These are phyloP conservation scores for Botryobasidium botryosum DNA, from an alignment of 768 basidiomycete species.

Conservation along the genomic window DNA sequence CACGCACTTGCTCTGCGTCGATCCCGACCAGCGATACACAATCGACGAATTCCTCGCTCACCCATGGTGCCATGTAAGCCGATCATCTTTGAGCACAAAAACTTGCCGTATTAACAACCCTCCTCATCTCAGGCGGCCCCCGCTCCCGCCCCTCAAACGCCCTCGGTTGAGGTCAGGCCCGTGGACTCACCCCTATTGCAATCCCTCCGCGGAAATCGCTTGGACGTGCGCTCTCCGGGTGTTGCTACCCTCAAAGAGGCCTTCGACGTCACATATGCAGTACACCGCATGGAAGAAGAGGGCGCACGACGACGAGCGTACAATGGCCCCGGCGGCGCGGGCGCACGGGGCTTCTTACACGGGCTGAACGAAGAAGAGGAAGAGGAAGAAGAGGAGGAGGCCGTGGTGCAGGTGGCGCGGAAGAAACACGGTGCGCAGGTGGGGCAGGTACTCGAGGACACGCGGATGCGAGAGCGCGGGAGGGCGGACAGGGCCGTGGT, in stretches of 20 bases:
- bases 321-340: conserved; percentile 62
- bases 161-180: conserved; percentile 24
- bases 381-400: conserved; percentile 34
- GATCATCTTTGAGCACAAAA: not conserved
- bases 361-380: conserved; percentile 94
- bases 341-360: conserved; percentile 55
- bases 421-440: conserved; percentile 25
- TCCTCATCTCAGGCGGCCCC: conserved; percentile 47
- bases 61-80: conserved; percentile 66
- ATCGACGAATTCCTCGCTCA: conserved; percentile 96
- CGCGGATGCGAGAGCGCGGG: conserved; percentile 18
- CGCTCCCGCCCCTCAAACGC: conserved; percentile 35
- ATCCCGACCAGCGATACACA: conserved; percentile 88
- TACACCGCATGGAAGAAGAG: conserved; percentile 99
- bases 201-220: conserved; percentile 51
- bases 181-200: conserved; percentile 86
- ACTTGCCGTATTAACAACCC: too few species aligned
- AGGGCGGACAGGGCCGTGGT: too few species aligned
- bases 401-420: conserved; percentile 32
- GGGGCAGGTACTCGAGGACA: conserved; percentile 23
- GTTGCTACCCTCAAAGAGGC: conserved; percentile 89
- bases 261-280: conserved; percentile 96
- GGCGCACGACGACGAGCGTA: conserved; percentile 73
- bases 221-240: conserved; percentile 79
- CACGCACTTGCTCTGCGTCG: conserved; percentile 84